Conservation (phyloP, 352 stramenopile species). For the Globisporangium spinosum region DNA sequence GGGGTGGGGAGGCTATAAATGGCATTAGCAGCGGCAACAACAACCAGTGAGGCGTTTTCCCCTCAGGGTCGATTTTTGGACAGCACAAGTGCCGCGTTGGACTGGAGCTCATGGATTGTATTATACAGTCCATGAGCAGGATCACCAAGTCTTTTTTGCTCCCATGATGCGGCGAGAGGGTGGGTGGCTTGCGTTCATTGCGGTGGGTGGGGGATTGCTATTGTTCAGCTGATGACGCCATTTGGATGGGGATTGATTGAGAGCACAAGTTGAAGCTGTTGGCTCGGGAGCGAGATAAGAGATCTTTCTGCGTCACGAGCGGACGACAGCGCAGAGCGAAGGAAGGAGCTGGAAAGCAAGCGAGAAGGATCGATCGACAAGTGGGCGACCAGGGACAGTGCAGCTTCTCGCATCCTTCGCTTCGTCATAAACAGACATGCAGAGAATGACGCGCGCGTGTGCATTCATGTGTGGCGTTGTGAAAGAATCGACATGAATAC, state of each 20-base stretch:
- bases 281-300: neutral
- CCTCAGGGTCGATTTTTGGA: neutral
- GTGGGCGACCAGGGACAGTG: constrained; percentile 7
- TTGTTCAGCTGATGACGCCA: neutral
- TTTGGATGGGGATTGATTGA: neutral
- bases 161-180: no score
- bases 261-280: constrained; percentile 3
- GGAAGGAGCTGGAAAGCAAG: neutral
- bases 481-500: neutral
- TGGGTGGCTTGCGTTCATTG: neutral
- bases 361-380: constrained; percentile 1
- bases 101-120: neutral
- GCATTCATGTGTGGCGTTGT: neutral
- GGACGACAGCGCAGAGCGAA: neutral
- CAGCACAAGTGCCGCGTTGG: neutral
- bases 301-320: neutral
- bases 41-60: neutral
- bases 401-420: neutral
- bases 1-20: constrained; percentile 2
- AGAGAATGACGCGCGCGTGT: no score
- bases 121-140: neutral
- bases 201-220: neutral
- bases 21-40: neutral
- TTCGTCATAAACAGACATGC: neutral
- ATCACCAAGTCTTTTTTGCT: neutral